Evolutionary conservation across 2,329 filamentous ascomycete species (phyloP).

Genomic region (Fusarium sororula): DNA sequence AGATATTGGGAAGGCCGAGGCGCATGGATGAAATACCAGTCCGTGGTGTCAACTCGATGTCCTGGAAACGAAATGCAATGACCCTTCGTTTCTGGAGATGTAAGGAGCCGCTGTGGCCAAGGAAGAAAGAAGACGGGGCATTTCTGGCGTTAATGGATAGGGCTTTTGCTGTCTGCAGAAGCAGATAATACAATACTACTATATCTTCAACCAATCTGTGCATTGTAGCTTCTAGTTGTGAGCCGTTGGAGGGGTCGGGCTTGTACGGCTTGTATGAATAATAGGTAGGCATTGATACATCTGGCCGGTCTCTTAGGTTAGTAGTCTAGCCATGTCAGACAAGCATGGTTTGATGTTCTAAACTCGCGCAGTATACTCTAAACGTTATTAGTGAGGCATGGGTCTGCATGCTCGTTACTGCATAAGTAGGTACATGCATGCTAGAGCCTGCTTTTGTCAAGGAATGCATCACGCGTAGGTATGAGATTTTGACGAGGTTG

Average conservation of each 20-base stretch:
- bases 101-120: slow-evolving; percentile 12
- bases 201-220: neutral
- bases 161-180: slow-evolving; percentile 26
- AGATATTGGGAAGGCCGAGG: neutral
- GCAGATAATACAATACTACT: slow-evolving; percentile 31
- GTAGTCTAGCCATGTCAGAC: neutral
- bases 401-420: neutral
- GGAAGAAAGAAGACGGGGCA: slow-evolving; percentile 26
- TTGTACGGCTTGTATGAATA: neutral
- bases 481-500: neutral
- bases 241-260: neutral
- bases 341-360: neutral
- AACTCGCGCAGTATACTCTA: neutral
- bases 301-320: no score
- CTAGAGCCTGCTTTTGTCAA: neutral
- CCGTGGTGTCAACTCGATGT: neutral
- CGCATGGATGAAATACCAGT: slow-evolving; percentile 11
- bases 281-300: neutral
- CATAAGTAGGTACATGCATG: neutral
- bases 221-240: neutral
- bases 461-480: neutral
- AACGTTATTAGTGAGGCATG: neutral
- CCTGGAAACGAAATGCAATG: neutral
- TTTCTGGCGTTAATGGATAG: slow-evolving; percentile 36
- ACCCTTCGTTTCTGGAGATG: slow-evolving; percentile 24